Evolutionary conservation across 2,329 filamentous ascomycete species (phyloP).

Genomic region (Cytospora chrysosperma): DNA sequence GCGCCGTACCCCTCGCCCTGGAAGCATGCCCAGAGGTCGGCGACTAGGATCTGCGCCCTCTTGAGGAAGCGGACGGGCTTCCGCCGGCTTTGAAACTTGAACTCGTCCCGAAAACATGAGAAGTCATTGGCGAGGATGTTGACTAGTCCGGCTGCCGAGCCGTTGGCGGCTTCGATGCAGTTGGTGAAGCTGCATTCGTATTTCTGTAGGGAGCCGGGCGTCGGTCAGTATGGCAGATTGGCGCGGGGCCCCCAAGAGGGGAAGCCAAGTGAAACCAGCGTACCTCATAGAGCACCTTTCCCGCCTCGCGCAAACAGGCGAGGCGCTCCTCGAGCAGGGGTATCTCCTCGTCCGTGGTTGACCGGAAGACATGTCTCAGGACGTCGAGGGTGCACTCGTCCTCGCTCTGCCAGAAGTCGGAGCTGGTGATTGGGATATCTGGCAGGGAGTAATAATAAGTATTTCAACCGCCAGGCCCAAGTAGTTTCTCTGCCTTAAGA

Average conservation of each 20-base stretch:
- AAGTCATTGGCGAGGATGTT: constrained; percentile 84
- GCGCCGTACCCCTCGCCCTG: constrained; percentile 74
- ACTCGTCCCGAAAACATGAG: constrained; percentile 80
- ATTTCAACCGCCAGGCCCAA: constrained; percentile 11
- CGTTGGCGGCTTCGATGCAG: constrained; percentile 70
- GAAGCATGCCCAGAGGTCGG: constrained; percentile 96
- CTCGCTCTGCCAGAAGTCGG: constrained; percentile 80
- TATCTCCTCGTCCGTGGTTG: constrained; percentile 81
- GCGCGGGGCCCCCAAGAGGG: constrained; percentile 19
- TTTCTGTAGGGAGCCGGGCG: constrained; percentile 48
- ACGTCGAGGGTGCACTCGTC: constrained; percentile 73
- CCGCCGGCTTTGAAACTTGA: constrained; percentile 67
- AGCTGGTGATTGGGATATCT: constrained; percentile 86
- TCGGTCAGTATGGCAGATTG: constrained; percentile 27
- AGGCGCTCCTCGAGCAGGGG: constrained; percentile 79
- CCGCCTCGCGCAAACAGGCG: constrained; percentile 78
- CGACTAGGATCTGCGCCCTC: constrained; percentile 91
- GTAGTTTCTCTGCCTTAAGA: constrained; percentile 24
- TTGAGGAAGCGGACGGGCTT: constrained; percentile 80
- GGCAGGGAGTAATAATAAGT: neutral
- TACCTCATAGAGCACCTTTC: constrained; percentile 75
- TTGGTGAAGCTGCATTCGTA: constrained; percentile 74
- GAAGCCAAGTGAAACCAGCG: constrained; percentile 24
- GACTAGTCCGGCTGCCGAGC: constrained; percentile 80
- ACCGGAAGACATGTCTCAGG: constrained; percentile 78